Evolutionary conservation across 805 yeast genomes (phyloP), one percentile per base, ranked within the genome.

Genomic region (Spathaspora boniae): DNA sequence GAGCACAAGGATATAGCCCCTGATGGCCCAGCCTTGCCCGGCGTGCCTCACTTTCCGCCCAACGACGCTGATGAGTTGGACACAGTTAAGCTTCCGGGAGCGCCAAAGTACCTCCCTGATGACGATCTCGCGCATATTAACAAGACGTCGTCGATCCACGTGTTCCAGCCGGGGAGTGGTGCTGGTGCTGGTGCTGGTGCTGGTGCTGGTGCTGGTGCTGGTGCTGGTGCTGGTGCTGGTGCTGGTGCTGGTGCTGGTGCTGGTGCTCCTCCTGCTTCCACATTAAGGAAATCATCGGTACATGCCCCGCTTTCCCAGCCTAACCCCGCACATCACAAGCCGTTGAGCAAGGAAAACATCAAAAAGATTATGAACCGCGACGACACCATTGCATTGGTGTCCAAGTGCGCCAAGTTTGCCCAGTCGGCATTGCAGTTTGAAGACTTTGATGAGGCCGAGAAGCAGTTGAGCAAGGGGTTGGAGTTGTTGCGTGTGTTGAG

Each of bases 361-460:
- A 48, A 58, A n/a, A 50, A 62, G 12, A 73, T 82, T 37, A 55
- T 83, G 50, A 70, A 73, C 38, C 64, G 68, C 11, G 73, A 80
- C 16, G 84, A 76, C 36, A 62, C 69, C 30, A 77, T 82, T 15
- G 51, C 76, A 7, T 65, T 71, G 46, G 76, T 81, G 1, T 91
- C 83, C 49, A 82, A 78, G 46, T 73, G 70, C 41, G 84, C 89
- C 21, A 82, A 77, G 51, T 84, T 79, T 53, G 91, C 88, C 2
- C 77, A 82, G 5, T 80, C 87, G 38, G 93, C 94, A 0, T 65
- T 84, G 51, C 82, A 82, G 51, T 84, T 82, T 53, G 91, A 84
- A 42, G 94, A 84, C 47, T 59, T 75, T 23, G 69, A 54, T 3
- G 84, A 91, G 0, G 91, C 91, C 2, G 76, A 78, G 29, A 63